Evolutionary conservation across 371 early-diverging fungal species (phyloP).

Genomic region (Apophysomyces ossiformis): DNA sequence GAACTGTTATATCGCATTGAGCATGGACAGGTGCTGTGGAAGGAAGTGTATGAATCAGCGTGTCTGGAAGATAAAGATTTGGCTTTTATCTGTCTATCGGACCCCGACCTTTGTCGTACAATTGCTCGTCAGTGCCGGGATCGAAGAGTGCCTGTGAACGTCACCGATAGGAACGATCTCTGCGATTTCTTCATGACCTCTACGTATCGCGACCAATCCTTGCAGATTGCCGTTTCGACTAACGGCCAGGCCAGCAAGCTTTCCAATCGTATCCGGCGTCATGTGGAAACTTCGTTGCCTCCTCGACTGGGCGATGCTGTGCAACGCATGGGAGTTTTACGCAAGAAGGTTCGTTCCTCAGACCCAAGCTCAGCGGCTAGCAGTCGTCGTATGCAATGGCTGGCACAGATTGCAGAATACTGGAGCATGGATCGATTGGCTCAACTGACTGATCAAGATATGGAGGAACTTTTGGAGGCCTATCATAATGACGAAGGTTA

Average conservation of each 20-base stretch:
- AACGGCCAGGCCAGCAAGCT: conserved; percentile 81
- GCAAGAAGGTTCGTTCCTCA: conserved; percentile 57
- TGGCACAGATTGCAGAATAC: conserved; percentile 76
- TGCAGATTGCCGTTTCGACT: conserved; percentile 82
- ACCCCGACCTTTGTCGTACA: conserved; percentile 37
- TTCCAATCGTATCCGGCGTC: conserved; percentile 70
- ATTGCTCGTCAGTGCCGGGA: conserved; percentile 57
- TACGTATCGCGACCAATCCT: conserved; percentile 69
- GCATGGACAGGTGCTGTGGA: conserved; percentile 53
- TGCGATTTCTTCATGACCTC: conserved; percentile 87
- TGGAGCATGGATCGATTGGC: conserved; percentile 72
- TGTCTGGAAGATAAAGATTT: conserved; percentile 24
- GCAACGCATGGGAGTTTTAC: conserved; percentile 61
- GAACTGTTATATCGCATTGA: conserved; percentile 62
- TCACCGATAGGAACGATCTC: conserved; percentile 75
- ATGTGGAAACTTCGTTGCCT: conserved; percentile 62
- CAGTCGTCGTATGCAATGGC: conserved; percentile 72
- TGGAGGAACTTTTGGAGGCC: conserved; percentile 63
- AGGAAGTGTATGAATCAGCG: conserved; percentile 14
- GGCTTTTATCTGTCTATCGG: conserved; percentile 37
- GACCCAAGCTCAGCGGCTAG: conserved; percentile 60
- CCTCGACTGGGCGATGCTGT: conserved; percentile 66
- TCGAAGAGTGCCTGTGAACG: conserved; percentile 73
- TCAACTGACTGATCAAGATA: conserved; percentile 60
- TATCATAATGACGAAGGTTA: conserved; percentile 70